phyloP scores from a whole-genome alignment of 2,329 filamentous ascomycete species.

The Endothia cerciana region DNA sequence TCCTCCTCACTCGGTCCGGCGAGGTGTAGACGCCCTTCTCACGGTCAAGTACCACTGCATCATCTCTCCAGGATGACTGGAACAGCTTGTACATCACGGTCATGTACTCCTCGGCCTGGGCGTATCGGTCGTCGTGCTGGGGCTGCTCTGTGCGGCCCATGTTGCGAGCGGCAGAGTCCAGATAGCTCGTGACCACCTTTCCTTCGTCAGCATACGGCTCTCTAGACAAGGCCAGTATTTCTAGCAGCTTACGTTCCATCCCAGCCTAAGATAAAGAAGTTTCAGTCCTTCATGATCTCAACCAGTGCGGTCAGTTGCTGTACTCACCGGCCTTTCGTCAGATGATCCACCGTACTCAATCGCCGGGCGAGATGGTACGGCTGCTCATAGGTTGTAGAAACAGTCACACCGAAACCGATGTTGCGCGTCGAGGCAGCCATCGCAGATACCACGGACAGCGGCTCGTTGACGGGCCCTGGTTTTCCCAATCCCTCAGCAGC shows the following conservation, averaged over 20 bases:
- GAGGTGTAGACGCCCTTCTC: constrained; percentile 60
- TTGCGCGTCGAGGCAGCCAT: constrained; percentile 71
- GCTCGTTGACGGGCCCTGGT: constrained; percentile 67
- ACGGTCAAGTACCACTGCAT: constrained; percentile 58
- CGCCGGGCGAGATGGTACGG: constrained; percentile 68
- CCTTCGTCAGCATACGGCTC: not conserved
- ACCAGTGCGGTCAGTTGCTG: not conserved
- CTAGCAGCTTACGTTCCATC: constrained; percentile 48
- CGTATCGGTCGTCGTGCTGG: constrained; percentile 64
- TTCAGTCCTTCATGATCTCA: not conserved
- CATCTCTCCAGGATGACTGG: constrained; percentile 55
- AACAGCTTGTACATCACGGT: constrained; percentile 61
- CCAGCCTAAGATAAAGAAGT: constrained; percentile 39
- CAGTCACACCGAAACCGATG: constrained; percentile 71
- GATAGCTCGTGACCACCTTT: constrained; percentile 67
- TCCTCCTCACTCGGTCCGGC: constrained; percentile 61
- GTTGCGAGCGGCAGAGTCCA: constrained; percentile 68
- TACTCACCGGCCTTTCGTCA: constrained; percentile 59
- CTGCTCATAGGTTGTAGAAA: constrained; percentile 70
- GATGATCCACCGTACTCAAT: constrained; percentile 69
- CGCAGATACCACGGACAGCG: constrained; percentile 63
- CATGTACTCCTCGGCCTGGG: constrained; percentile 65
- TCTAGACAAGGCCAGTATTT: not conserved
- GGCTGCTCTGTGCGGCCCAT: constrained; percentile 61
- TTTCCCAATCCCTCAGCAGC: not conserved